These are phyloP conservation scores for Talaromyces sp. DNA, from an alignment of 2,329 filamentous ascomycete species.

Conservation along the genomic window DNA sequence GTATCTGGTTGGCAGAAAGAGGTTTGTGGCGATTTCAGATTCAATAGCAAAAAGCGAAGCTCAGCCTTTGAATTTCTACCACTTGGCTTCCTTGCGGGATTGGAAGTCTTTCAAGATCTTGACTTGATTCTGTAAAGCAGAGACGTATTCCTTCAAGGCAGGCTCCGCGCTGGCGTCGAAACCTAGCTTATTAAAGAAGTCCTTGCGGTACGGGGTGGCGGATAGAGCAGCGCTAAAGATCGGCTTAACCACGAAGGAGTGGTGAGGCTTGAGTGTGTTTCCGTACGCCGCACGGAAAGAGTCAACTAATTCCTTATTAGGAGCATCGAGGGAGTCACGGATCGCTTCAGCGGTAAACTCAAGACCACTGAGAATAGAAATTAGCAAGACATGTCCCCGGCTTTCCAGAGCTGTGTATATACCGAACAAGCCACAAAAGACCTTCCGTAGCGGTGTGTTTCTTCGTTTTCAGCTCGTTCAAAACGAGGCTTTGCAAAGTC, in stretches of 20 bases:
- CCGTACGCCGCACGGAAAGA: slow-evolving; percentile 87
- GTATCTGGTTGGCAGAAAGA: background rate
- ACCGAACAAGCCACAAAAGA: slow-evolving; percentile 86
- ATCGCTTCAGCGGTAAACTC: slow-evolving; percentile 90
- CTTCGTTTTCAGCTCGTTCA: slow-evolving; percentile 84
- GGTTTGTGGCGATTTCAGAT: background rate
- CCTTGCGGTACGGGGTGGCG: slow-evolving; percentile 86
- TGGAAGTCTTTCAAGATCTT: slow-evolving; percentile 67
- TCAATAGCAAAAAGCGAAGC: background rate
- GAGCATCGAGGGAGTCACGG: slow-evolving; percentile 67
- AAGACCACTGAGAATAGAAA: slow-evolving; percentile 61
- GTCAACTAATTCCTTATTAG: slow-evolving; percentile 67
- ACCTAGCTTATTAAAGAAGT: slow-evolving; percentile 85
- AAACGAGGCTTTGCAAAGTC: slow-evolving; percentile 77
- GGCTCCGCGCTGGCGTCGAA: slow-evolving; percentile 53
- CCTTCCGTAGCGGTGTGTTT: slow-evolving; percentile 87
- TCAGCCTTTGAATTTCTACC: slow-evolving; percentile 26
- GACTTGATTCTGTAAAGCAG: slow-evolving; percentile 72
- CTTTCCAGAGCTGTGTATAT: slow-evolving; percentile 28
- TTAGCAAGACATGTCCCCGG: slow-evolving; percentile 1
- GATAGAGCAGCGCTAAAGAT: slow-evolving; percentile 91
- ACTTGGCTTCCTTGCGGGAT: slow-evolving; percentile 51
- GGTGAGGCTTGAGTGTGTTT: slow-evolving; percentile 84
- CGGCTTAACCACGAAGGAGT: slow-evolving; percentile 84
- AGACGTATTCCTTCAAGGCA: slow-evolving; percentile 68